phyloP scores from a whole-genome alignment of 1,284 basidiomycete genomes.

The Takashimella tepidaria region DNA sequence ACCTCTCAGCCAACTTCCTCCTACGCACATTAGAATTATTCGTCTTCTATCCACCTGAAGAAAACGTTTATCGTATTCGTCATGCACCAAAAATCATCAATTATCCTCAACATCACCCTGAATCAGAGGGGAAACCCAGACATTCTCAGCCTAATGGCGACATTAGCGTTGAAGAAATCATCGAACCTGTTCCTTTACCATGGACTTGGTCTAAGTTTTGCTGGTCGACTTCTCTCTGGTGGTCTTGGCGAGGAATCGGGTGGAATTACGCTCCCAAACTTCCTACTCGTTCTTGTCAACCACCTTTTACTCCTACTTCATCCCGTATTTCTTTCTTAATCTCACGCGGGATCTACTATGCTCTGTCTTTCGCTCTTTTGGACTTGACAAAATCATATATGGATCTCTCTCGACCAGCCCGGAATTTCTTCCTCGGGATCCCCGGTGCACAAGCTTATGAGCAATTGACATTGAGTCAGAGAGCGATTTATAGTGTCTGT shows the following conservation, averaged over 20 bases:
- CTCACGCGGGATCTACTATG: constrained; percentile 9
- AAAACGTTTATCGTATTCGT: constrained; percentile 25
- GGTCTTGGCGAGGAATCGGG: constrained; percentile 37
- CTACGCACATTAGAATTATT: constrained; percentile 27
- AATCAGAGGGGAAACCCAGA: neutral
- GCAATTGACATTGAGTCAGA: constrained; percentile 16
- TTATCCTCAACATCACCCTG: neutral
- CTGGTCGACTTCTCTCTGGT: constrained; percentile 33
- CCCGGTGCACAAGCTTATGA: constrained; percentile 15
- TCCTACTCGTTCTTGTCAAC: constrained; percentile 14
- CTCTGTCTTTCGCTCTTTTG: constrained; percentile 12
- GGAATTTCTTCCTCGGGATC: constrained; percentile 23
- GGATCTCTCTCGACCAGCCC: constrained; percentile 18
- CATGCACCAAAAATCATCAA: neutral
- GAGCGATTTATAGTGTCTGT: constrained; percentile 22
- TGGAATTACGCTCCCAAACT: constrained; percentile 37
- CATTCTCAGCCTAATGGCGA: neutral
- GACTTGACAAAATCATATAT: constrained; percentile 27
- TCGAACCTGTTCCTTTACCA: constrained; percentile 32
- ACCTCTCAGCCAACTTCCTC: constrained; percentile 9
- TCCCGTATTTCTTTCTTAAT: constrained; percentile 18
- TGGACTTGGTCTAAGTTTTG: constrained; percentile 35
- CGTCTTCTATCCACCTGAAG: constrained; percentile 35
- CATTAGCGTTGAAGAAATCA: neutral
- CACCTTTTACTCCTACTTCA: constrained; percentile 27